Percentiles rank a stretch among this genome's conserved stretches.
Conservation (phyloP, 345 rosid genomes). For the Litchi chinensis region DNA sequence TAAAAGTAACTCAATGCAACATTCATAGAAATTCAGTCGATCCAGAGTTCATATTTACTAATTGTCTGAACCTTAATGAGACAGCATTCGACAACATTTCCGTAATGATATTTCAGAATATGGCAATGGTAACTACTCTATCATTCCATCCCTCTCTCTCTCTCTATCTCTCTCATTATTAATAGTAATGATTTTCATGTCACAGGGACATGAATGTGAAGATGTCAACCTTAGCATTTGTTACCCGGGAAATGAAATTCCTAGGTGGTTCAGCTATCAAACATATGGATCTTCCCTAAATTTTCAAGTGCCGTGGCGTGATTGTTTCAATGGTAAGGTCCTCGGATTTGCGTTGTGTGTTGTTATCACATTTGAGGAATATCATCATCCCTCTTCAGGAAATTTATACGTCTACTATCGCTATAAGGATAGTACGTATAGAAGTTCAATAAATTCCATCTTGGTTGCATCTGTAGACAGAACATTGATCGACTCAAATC, state of each 20-base stretch:
- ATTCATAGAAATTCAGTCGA: background rate
- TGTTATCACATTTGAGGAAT: background rate
- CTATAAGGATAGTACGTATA: too few relatives aligned
- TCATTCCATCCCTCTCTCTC: background rate
- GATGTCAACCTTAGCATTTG: background rate
- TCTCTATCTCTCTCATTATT: background rate
- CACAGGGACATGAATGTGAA: background rate
- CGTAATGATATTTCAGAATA: background rate
- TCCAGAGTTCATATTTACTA: background rate
- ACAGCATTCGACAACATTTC: background rate
- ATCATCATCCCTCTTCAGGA: background rate
- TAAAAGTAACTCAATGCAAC: background rate
- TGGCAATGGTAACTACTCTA: background rate
- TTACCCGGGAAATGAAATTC: background rate
- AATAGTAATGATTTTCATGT: background rate
- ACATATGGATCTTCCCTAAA: background rate
- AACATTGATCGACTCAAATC: background rate
- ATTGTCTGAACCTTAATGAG: background rate
- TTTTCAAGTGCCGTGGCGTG: background rate
- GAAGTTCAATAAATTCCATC: too few relatives aligned
- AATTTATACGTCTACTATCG: too few relatives aligned
- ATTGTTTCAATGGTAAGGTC: background rate
- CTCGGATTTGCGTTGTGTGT: background rate
- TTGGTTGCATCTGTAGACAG: background rate
- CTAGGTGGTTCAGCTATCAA: background rate